Evolutionary conservation across 768 basidiomycete genomes (phyloP).

Genomic region (Lactarius evosmus): DNA sequence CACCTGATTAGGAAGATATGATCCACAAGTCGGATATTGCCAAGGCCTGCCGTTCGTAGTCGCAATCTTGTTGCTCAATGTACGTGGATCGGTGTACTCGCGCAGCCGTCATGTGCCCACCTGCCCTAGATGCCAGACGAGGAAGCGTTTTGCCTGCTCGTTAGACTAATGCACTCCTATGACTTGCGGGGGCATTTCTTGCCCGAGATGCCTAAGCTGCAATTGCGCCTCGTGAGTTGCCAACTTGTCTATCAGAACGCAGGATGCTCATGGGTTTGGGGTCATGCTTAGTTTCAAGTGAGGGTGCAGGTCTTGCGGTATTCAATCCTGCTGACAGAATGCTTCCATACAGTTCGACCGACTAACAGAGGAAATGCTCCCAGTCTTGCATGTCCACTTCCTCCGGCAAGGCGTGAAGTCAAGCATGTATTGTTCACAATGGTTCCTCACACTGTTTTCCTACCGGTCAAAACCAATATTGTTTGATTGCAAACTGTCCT

Average conservation of each 20-base stretch:
- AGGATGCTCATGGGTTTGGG: background rate
- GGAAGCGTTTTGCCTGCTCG: slow-evolving; percentile 94
- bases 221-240: slow-evolving; percentile 74
- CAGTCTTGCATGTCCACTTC: slow-evolving; percentile 91
- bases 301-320: slow-evolving; percentile 1
- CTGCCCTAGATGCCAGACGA: slow-evolving; percentile 92
- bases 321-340: slow-evolving; percentile 6
- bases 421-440: slow-evolving; percentile 98
- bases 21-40: slow-evolving; percentile 93
- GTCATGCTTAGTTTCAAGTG: slow-evolving; percentile 54
- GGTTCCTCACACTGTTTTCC: slow-evolving; percentile 97
- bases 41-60: slow-evolving; percentile 97
- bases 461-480: slow-evolving; percentile 59
- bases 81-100: slow-evolving; percentile 37
- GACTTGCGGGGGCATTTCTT: slow-evolving; percentile 94
- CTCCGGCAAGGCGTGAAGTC: slow-evolving; percentile 92
- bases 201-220: slow-evolving; percentile 98
- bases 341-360: slow-evolving; percentile 73
- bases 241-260: background rate
- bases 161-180: slow-evolving; percentile 94
- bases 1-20: slow-evolving; percentile 52
- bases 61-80: slow-evolving; percentile 88
- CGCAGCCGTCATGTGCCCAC: background rate
- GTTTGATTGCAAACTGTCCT: background rate
- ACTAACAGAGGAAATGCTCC: slow-evolving; percentile 86